phyloP scores from a whole-genome alignment of 768 basidiomycete species.

The Amanita subjunquillea region DNA sequence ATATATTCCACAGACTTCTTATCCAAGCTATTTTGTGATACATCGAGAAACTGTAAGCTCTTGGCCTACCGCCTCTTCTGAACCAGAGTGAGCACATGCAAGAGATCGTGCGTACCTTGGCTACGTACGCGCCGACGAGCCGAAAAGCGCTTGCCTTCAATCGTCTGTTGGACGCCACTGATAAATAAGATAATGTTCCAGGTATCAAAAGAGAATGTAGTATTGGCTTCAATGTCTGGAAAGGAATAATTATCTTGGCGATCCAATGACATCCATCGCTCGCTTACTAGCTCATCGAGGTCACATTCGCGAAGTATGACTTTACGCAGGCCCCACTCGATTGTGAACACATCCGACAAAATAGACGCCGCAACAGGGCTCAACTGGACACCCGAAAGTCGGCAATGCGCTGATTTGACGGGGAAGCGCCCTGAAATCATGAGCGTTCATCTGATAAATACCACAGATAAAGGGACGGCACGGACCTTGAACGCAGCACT shows the following conservation, averaged over 20 bases:
- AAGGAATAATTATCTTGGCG: background rate
- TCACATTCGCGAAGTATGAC: slow-evolving; percentile 82
- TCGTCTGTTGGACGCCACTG: slow-evolving; percentile 77
- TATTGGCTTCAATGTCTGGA: slow-evolving; percentile 75
- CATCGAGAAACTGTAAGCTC: slow-evolving; percentile 75
- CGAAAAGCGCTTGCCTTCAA: slow-evolving; percentile 72
- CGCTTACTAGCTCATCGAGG: slow-evolving; percentile 67
- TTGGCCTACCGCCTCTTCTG: slow-evolving; percentile 40
- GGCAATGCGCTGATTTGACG: slow-evolving; percentile 53
- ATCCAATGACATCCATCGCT: slow-evolving; percentile 3
- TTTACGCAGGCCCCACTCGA: slow-evolving; percentile 90
- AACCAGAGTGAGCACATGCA: background rate
- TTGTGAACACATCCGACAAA: slow-evolving; percentile 82
- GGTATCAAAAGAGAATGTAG: slow-evolving; percentile 86
- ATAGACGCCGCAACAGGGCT: slow-evolving; percentile 62
- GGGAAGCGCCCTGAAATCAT: slow-evolving; percentile 34
- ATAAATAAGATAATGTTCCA: slow-evolving; percentile 69
- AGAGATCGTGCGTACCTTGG: slow-evolving; percentile 37
- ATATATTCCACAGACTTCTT: slow-evolving; percentile 80
- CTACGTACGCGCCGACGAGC: slow-evolving; percentile 67
- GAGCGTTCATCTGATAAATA: background rate
- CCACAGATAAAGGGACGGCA: background rate
- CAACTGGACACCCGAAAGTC: slow-evolving; percentile 75
- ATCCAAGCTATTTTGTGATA: slow-evolving; percentile 81
- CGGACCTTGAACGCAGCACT: slow-evolving; percentile 63